Base-by-base conservation (phyloP, 2,329 filamentous ascomycete genomes). In the Cordyceps militaris region DNA sequence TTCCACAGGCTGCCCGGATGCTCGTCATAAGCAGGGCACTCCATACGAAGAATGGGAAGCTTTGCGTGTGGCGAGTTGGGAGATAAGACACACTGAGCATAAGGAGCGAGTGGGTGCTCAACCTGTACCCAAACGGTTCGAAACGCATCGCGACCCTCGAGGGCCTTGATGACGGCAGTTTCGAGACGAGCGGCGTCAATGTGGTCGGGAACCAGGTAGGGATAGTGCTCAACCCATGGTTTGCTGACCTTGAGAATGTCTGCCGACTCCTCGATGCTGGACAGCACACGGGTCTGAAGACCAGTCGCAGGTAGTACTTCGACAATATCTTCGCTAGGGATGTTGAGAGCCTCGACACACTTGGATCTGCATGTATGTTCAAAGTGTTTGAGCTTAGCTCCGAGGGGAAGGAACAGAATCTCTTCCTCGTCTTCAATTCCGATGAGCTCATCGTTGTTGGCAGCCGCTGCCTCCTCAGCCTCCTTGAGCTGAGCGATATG, bases 121-220 rank as follows among this genome's bases (percentile, higher is more conserved):
- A 58, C 47, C 14, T 44, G 55, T 8, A 60, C 58, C 38, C 57
- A 61, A 13, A 61, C 60, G 14, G 60, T 56, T 26, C 60, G 60
- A 46, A 60, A 61, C 13, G 54, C 60, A 21, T 61, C 60, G 28
- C 56, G 53, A 10, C 55, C 47, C 14, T 49, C 38, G 13, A 61
- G 47, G 8, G 57, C 56, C 19, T 34, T 36, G 21, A 58, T 52
- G 9, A 61, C 46, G 30, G 60, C 60, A 9, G 28, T 40, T 52
- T 60, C 55, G 9, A 61, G 58, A 6, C 60, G 58, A 28, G 32
- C 55, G n/a, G 55, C 21, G 30, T 61, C 58, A 19, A 60, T 58
- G 47, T 58, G 38, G 8, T 52, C 50, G 13, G 58, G 58, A 11
- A 60, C 55, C 6, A 60, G 34, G 47, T 60, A 61, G 8, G 52